Evolutionary conservation across 768 basidiomycete species (phyloP).

Genomic region (Daedaleopsis sinensis): DNA sequence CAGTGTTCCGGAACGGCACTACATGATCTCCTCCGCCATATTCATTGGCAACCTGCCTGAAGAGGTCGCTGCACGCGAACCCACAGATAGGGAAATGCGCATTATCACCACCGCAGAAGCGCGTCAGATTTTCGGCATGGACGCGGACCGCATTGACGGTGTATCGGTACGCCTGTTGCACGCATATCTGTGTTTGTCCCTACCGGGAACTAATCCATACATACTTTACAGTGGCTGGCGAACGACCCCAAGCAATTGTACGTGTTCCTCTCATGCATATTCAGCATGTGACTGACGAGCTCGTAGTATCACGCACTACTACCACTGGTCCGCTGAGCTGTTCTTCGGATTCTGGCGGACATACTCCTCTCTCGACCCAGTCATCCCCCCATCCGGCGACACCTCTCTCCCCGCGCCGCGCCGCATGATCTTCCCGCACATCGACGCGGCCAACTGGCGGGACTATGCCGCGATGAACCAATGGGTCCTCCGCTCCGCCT

Average conservation of each 20-base stretch:
- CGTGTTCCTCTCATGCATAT: constrained; percentile 27
- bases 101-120: constrained; percentile 75
- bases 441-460: constrained; percentile 80
- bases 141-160: constrained; percentile 79
- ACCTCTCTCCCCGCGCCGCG: constrained; percentile 75
- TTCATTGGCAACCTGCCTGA: constrained; percentile 59
- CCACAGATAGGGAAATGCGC: constrained; percentile 78
- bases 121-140: constrained; percentile 63
- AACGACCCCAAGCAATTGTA: constrained; percentile 90
- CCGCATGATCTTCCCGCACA: constrained; percentile 75
- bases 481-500: constrained; percentile 76
- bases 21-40: constrained; percentile 73
- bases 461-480: constrained; percentile 94
- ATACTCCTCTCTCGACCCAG: constrained; percentile 79
- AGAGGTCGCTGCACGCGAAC: constrained; percentile 61
- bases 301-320: constrained; percentile 84
- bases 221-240: constrained; percentile 59
- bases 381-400: constrained; percentile 64
- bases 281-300: constrained; percentile 3
- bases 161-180: constrained; percentile 53
- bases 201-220: constrained; percentile 2
- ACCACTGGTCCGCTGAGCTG: constrained; percentile 91
- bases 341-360: constrained; percentile 93
- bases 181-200: background rate
- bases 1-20: constrained; percentile 61